phyloP scores from a whole-genome alignment of 352 stramenopile species.

The Pythium scleroteichum region DNA sequence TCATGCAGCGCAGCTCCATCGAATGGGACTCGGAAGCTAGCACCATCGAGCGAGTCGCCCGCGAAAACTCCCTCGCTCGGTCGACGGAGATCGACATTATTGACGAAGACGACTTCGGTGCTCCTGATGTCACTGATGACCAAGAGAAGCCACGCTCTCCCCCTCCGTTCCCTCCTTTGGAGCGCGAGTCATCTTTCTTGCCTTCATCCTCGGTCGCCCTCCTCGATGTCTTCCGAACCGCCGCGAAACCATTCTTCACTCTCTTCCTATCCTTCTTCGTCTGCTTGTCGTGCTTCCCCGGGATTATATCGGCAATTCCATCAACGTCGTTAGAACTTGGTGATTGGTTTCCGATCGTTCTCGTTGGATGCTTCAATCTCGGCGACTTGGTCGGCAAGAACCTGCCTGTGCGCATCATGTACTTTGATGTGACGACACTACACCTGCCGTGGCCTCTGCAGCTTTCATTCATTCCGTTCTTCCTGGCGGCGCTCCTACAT shows the following conservation, averaged over 20 bases:
- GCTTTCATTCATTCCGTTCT: constrained; percentile 67
- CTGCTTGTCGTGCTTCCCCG: constrained; percentile 77
- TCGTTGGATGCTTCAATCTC: constrained; percentile 76
- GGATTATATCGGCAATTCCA: constrained; percentile 70
- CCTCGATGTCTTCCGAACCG: constrained; percentile 47
- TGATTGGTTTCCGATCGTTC: constrained; percentile 77
- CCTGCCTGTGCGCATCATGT: constrained; percentile 67
- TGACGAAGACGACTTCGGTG: constrained; percentile 39
- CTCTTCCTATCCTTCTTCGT: constrained; percentile 79
- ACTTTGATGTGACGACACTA: constrained; percentile 66
- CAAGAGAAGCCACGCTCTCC: constrained; percentile 18
- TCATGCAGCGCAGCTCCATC: constrained; percentile 29
- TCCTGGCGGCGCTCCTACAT: constrained; percentile 54
- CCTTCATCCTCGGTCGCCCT: constrained; percentile 35
- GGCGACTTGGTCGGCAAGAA: constrained; percentile 83
- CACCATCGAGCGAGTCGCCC: constrained; percentile 23
- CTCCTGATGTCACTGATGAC: constrained; percentile 8
- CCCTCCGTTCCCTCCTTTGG: constrained; percentile 22
- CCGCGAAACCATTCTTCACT: constrained; percentile 77
- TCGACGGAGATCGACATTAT: constrained; percentile 32
- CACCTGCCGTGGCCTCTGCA: constrained; percentile 70
- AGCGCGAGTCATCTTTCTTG: constrained; percentile 38
- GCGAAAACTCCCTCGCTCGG: constrained; percentile 11
- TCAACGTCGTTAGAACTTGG: constrained; percentile 56
- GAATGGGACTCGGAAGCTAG: constrained; percentile 23